phyloP scores from a whole-genome alignment of 1,284 basidiomycete genomes.

The Tausonia pullulans region DNA sequence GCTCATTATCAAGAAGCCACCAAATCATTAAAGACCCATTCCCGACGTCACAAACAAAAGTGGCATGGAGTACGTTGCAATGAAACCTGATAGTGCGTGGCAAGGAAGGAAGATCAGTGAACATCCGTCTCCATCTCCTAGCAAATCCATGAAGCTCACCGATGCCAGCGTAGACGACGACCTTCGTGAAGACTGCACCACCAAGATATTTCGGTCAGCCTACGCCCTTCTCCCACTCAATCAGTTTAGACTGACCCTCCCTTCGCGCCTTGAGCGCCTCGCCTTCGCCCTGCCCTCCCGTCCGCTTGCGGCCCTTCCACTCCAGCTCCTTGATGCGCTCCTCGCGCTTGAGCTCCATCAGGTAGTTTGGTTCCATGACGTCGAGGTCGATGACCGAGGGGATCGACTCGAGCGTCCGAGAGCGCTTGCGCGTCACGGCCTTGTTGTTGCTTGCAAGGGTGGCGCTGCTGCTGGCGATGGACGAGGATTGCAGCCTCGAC shows the following conservation, averaged over 20 bases:
- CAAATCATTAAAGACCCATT: conserved; percentile 2
- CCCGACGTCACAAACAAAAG: conserved; percentile 2
- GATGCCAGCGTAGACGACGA: conserved; percentile 81
- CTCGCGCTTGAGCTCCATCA: neutral
- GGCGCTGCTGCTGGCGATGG: neutral
- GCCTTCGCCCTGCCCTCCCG: conserved; percentile 12
- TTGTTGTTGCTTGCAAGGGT: neutral
- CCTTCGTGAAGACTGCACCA: conserved; percentile 67
- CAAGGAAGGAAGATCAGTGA: neutral
- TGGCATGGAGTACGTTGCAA: conserved; percentile 7
- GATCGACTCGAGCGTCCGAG: neutral
- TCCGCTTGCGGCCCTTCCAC: neutral
- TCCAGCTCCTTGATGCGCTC: neutral
- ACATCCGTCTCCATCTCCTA: too few relatives aligned
- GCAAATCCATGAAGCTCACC: conserved; percentile 30
- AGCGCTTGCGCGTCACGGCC: neutral
- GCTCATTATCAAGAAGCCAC: neutral
- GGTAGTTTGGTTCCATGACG: neutral
- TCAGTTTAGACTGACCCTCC: neutral
- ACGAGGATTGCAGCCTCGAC: neutral
- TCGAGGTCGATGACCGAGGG: conserved; percentile 9
- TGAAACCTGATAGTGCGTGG: neutral
- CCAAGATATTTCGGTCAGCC: too few relatives aligned
- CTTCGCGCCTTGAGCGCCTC: conserved; percentile 9
- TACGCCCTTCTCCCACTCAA: too few relatives aligned